Evolutionary conservation across 2,329 filamentous ascomycete genomes (phyloP).

Genomic region (Sclerotinia trifoliorum): DNA sequence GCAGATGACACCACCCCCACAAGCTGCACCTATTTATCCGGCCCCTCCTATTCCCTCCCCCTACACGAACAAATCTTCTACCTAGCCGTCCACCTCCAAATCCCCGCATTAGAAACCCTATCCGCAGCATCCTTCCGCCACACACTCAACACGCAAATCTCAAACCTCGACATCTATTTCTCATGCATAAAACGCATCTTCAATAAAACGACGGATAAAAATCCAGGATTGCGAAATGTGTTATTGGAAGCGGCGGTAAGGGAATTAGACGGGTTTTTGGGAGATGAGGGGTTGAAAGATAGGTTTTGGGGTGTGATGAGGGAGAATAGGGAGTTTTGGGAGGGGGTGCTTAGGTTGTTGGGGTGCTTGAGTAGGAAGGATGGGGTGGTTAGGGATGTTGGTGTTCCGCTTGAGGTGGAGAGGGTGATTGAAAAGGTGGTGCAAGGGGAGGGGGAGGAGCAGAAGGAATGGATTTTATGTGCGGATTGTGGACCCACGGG

Average conservation of each 20-base stretch:
- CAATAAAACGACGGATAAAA: not conserved
- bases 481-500: conserved; percentile 30
- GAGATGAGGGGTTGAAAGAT: conserved; percentile 9
- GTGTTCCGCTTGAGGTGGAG: conserved; percentile 31
- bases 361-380: not conserved
- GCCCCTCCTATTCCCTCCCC: conserved; percentile 22
- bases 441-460: not conserved
- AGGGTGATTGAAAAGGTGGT: conserved; percentile 21
- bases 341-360: conserved; percentile 26
- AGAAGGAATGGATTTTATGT: conserved; percentile 22
- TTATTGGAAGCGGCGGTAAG: conserved; percentile 29
- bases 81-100: conserved; percentile 25
- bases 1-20: conserved; percentile 19
- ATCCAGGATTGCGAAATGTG: conserved; percentile 24
- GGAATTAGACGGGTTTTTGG: conserved; percentile 28
- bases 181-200: conserved; percentile 26
- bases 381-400: conserved; percentile 24
- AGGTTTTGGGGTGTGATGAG: conserved; percentile 25
- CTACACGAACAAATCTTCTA: conserved; percentile 30
- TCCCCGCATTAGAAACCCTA: conserved; percentile 23
- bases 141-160: conserved; percentile 25
- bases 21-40: not conserved
- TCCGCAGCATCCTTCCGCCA: conserved; percentile 25
- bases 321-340: conserved; percentile 29
- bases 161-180: conserved; percentile 22